These are phyloP conservation scores for Cyathus striatus DNA, from an alignment of 768 basidiomycete genomes.

Conservation along the genomic window DNA sequence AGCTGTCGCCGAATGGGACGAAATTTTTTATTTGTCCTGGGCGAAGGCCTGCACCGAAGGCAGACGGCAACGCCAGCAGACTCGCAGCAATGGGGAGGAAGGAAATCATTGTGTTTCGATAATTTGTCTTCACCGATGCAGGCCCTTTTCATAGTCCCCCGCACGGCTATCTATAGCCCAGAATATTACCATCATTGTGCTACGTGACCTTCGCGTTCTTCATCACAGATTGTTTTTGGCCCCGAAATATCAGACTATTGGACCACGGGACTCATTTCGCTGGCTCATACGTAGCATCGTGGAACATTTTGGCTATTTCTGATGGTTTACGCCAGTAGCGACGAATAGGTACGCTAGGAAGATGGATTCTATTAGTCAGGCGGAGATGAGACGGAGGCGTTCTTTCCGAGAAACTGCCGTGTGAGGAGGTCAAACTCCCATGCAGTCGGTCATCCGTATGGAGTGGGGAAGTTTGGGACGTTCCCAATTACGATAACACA, in stretches of 20 bases:
- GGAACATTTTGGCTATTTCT: not conserved
- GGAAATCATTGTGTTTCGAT: not conserved
- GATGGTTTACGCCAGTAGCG: not conserved
- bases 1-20: constrained; percentile 67
- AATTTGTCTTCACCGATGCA: not conserved
- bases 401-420: not conserved
- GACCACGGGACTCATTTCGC: not conserved
- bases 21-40: constrained; percentile 51
- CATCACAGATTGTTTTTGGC: not conserved
- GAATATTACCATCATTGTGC: not conserved
- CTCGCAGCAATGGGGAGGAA: not conserved
- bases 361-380: too few species aligned
- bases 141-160: not conserved
- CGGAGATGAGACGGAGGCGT: not conserved
- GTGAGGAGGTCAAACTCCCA: constrained; percentile 1
- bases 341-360: not conserved
- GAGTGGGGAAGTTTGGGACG: constrained; percentile 1
- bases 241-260: not conserved
- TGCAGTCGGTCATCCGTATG: constrained; percentile 2
- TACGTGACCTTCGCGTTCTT: too few species aligned
- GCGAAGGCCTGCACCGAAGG: constrained; percentile 3
- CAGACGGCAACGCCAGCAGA: not conserved
- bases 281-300: not conserved
- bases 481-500: not conserved
- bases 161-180: not conserved